These are phyloP conservation scores for Peronospora farinosa DNA, from an alignment of 352 stramenopile genomes.

Conservation along the genomic window DNA sequence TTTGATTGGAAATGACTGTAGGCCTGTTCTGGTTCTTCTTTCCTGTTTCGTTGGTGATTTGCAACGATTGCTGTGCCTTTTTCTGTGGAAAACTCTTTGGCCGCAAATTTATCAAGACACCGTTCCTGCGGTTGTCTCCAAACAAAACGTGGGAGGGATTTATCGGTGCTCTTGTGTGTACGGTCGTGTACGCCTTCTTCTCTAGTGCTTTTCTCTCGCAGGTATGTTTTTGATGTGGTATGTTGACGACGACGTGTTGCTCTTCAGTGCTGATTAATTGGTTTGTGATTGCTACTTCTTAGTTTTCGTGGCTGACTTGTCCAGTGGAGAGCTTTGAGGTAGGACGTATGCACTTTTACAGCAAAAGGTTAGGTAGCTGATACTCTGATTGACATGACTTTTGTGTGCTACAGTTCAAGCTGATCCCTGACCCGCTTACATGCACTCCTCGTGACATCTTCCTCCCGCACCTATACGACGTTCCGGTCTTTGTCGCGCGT, in stretches of 20 bases:
- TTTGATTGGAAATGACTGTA: constrained; percentile 2
- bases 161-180: constrained; percentile 94
- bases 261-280: background rate
- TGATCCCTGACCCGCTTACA: constrained; percentile 62
- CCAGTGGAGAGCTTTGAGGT: constrained; percentile 79
- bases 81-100: constrained; percentile 85
- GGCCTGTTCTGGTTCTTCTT: constrained; percentile 94
- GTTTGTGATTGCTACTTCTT: constrained; percentile 1
- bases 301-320: constrained; percentile 93
- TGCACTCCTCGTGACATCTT: constrained; percentile 67
- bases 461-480: constrained; percentile 43
- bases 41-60: constrained; percentile 90
- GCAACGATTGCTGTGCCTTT: constrained; percentile 95
- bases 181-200: constrained; percentile 91
- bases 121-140: constrained; percentile 89
- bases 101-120: constrained; percentile 90
- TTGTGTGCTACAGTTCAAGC: constrained; percentile 30
- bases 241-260: no score
- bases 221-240: constrained; percentile 17
- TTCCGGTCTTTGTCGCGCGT: constrained; percentile 73
- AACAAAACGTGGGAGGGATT: constrained; percentile 99
- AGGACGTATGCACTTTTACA: background rate
- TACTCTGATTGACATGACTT: background rate
- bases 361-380: constrained; percentile 4
- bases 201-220: constrained; percentile 86